These are phyloP conservation scores for Boletales sp. DNA, from an alignment of 768 basidiomycete species.

Conservation along the genomic window DNA sequence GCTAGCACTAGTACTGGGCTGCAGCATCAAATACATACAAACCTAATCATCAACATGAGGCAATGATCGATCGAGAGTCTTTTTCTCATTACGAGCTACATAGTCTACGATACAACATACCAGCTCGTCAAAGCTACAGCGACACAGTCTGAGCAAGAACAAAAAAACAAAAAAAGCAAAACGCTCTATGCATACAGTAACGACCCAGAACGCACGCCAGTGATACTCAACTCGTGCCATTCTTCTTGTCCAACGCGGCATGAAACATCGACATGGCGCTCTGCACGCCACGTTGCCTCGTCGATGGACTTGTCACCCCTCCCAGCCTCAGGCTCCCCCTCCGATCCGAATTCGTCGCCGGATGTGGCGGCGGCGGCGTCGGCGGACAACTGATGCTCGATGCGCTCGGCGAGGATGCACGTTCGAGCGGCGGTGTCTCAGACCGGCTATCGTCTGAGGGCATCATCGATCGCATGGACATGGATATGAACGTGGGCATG, in stretches of 20 bases:
- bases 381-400: slow-evolving; percentile 23
- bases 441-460: slow-evolving; percentile 35
- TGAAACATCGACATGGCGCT: slow-evolving; percentile 26
- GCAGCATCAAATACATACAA: no score
- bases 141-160: no score
- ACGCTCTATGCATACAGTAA: not conserved
- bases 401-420: slow-evolving; percentile 21
- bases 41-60: no score
- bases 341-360: slow-evolving; percentile 12
- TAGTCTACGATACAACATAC: no score
- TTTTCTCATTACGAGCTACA: no score
- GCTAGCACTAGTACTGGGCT: no score
- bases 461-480: slow-evolving; percentile 8
- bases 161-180: not conserved
- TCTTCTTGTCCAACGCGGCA: slow-evolving; percentile 26
- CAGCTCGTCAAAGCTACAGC: no score
- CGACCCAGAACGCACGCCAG: not conserved
- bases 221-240: slow-evolving; percentile 8
- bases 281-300: slow-evolving; percentile 22
- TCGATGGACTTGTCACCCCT: slow-evolving; percentile 19
- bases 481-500: slow-evolving; percentile 1
- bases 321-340: slow-evolving; percentile 17
- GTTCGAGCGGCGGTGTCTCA: slow-evolving; percentile 25
- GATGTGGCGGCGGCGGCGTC: slow-evolving; percentile 17
- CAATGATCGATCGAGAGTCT: no score